Conservation (phyloP, 2,329 filamentous ascomycete species). For the Fusarium nygamai region DNA sequence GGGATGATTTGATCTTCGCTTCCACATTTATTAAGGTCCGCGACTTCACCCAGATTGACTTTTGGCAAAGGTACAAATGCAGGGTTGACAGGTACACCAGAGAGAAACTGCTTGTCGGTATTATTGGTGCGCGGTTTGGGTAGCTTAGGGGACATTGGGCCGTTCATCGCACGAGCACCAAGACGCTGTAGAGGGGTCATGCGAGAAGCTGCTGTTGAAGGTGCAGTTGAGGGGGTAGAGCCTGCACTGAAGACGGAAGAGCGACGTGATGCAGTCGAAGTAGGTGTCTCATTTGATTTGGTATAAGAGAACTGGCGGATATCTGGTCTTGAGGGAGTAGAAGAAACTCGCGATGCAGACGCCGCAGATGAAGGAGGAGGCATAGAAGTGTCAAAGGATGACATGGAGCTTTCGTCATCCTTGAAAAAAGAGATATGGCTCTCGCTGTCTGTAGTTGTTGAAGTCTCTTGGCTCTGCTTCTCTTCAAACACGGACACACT, state of each 20-base stretch:
- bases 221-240: slow-evolving; percentile 53
- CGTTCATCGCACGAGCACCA: slow-evolving; percentile 55
- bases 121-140: slow-evolving; percentile 42
- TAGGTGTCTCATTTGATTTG: slow-evolving; percentile 46
- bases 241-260: slow-evolving; percentile 51
- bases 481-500: slow-evolving; percentile 59
- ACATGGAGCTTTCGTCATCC: slow-evolving; percentile 35
- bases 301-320: slow-evolving; percentile 50
- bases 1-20: slow-evolving; percentile 68
- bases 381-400: slow-evolving; percentile 41
- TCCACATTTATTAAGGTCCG: slow-evolving; percentile 60
- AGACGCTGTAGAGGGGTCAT: slow-evolving; percentile 66
- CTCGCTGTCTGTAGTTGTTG: slow-evolving; percentile 20
- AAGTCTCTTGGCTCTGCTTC: slow-evolving; percentile 43
- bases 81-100: slow-evolving; percentile 59
- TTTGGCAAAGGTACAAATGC: slow-evolving; percentile 65
- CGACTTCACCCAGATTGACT: slow-evolving; percentile 63
- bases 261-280: slow-evolving; percentile 47
- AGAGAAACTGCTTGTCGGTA: slow-evolving; percentile 41
- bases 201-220: slow-evolving; percentile 55
- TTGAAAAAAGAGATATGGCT: slow-evolving; percentile 39
- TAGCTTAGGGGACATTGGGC: slow-evolving; percentile 42
- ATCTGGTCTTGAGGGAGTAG: slow-evolving; percentile 46
- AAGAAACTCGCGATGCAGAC: slow-evolving; percentile 33
- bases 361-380: slow-evolving; percentile 43